Conservation (phyloP, 495 filamentous ascomycete species). For the Daldinia grandis region DNA sequence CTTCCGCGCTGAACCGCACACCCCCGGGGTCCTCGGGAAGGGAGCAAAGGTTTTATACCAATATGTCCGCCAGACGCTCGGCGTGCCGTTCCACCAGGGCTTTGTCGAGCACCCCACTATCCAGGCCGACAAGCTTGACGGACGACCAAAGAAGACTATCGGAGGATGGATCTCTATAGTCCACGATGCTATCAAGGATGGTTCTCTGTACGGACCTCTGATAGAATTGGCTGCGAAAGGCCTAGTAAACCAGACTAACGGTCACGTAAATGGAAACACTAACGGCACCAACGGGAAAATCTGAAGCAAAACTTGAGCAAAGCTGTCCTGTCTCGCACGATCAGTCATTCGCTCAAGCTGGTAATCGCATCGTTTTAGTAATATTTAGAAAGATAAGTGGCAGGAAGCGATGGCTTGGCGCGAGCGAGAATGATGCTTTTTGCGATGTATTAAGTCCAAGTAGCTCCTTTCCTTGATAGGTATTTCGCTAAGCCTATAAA, state of each 20-base stretch:
- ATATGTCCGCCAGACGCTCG: conserved; percentile 52
- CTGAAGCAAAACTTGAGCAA: background rate
- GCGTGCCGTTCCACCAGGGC: conserved; percentile 56
- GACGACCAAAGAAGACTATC: conserved; percentile 33
- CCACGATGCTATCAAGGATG: conserved; percentile 44
- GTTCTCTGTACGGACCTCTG: conserved; percentile 37
- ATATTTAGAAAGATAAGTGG: background rate
- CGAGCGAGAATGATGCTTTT: background rate
- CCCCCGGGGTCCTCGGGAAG: conserved; percentile 25
- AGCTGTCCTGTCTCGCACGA: background rate
- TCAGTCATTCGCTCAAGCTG: background rate
- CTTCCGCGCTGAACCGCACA: conserved; percentile 25
- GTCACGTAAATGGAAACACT: conserved; percentile 18
- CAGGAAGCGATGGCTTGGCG: background rate
- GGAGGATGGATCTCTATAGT: conserved; percentile 44
- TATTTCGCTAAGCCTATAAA: conserved; percentile 8
- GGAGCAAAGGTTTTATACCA: conserved; percentile 52
- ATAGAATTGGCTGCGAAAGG: conserved; percentile 33
- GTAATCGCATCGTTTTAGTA: background rate
- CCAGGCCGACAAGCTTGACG: conserved; percentile 25
- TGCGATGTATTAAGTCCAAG: conserved; percentile 16
- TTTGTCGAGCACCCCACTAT: conserved; percentile 54
- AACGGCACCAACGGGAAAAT: conserved; percentile 26
- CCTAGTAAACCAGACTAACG: conserved; percentile 21
- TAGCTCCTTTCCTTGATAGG: conserved; percentile 17